Conservation (phyloP, 2,329 filamentous ascomycete species). For the Pyrenochaeta sp. region DNA sequence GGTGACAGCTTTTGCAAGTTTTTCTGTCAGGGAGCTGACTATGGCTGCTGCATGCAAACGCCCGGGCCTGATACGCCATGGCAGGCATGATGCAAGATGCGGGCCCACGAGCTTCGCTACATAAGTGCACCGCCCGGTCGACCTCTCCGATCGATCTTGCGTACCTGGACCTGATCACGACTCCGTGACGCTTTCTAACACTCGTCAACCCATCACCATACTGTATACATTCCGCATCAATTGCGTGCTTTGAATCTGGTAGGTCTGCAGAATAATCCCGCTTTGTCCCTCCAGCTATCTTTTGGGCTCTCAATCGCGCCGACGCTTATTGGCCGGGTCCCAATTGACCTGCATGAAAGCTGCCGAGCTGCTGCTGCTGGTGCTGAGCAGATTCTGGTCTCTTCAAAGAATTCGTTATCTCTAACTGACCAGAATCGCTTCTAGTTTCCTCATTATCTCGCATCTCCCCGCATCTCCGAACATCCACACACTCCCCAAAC, state of each 20-base stretch:
- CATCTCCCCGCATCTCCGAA: constrained; percentile 21
- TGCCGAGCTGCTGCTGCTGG: constrained; percentile 25
- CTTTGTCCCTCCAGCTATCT: constrained; percentile 27
- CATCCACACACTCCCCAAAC: constrained; percentile 12
- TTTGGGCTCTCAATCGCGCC: constrained; percentile 21
- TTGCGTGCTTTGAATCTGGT: constrained; percentile 21
- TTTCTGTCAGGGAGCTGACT: constrained; percentile 20
- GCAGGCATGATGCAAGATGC: constrained; percentile 39
- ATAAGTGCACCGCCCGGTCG: constrained; percentile 34
- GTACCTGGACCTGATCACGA: constrained; percentile 21
- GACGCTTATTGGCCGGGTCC: constrained; percentile 22
- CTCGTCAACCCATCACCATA: constrained; percentile 7
- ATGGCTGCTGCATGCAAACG: constrained; percentile 32
- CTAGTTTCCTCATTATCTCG: constrained; percentile 23
- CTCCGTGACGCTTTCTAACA: constrained; percentile 3
- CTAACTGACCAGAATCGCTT: constrained; percentile 18
- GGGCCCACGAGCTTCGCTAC: constrained; percentile 35
- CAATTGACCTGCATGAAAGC: constrained; percentile 19
- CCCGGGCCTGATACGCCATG: too few species aligned
- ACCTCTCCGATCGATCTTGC: constrained; percentile 19
- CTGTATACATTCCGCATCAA: constrained; percentile 8
- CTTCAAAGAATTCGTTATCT: constrained; percentile 14
- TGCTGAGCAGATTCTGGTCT: constrained; percentile 25
- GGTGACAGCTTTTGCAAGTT: constrained; percentile 19
- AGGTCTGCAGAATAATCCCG: constrained; percentile 16